Base-by-base conservation (phyloP, 345 rosid genomes). In the Linum usitatissimum region DNA sequence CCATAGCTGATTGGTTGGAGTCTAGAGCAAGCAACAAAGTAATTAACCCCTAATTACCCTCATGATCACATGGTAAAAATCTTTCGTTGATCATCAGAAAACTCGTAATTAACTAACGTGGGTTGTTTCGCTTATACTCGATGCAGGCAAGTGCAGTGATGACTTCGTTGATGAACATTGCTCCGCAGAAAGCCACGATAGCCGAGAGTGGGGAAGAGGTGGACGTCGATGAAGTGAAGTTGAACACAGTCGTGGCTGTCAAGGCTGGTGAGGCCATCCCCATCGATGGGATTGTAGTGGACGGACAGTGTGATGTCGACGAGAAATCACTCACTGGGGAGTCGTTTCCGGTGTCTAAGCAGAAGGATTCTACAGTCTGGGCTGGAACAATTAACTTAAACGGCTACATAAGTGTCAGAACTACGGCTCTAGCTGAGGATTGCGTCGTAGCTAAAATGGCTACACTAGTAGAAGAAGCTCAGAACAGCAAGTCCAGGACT, bases 381-480 rank as follows among this genome's bases (percentile, higher is more conserved):
- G 96, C 99, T 39, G 99, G 99, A 73, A 90, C 97, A 62, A 80
- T 93, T 39, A 93, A 87, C 75, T 68, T 87, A 34, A 84, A 90
- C 62, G 99, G 98, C 62, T 90, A 90, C 61, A 71, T 93, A 20
- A 77, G 77, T 57, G 78, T 93, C 13, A 86, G 78, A 68, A 89
- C 97, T 38, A 81, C 94, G 49, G 84, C 86, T 55, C 57, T 93
- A 31, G 92, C 99, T 31, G 86, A 86, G 75, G 97, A 90, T 57
- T 90, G 92, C 59, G 80, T 82, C 30, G 95, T 93, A 58, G 90
- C 97, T 0, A 86, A 84, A 76, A 82, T 93, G 97, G 78, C 85
- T 36, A 86, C 82, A 72, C 92, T 93, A 1, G 99, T 93, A 15
- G 99, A 93, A 80, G 96, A 90, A 73, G 96, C 99, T 66, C 97